Evolutionary conservation across 2,329 filamentous ascomycete genomes (phyloP).

Genomic region (Chrysoporthe puriensis): DNA sequence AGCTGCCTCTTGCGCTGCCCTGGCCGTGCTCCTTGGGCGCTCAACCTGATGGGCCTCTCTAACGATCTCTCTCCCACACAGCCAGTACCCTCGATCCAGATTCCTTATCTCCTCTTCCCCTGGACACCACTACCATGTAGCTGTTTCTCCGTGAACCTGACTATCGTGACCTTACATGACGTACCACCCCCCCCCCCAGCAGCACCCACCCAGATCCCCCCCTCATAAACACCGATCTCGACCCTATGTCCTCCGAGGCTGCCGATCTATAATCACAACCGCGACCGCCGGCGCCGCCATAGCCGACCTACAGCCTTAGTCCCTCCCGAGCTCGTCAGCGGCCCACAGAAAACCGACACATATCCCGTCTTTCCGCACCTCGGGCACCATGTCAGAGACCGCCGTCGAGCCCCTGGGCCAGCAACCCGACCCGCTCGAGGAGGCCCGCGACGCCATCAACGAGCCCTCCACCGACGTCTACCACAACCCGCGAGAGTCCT

Average conservation of each 20-base stretch:
- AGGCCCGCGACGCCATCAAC: constrained; percentile 15
- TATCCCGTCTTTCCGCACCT: neutral
- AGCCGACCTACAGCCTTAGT: neutral
- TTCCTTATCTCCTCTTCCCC: too few relatives aligned
- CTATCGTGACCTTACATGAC: too few relatives aligned
- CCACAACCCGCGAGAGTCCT: constrained; percentile 48
- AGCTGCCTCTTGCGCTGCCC: too few relatives aligned
- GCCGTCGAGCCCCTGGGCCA: constrained; percentile 25
- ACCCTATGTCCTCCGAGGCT: neutral
- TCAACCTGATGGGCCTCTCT: too few relatives aligned
- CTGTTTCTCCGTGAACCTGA: too few relatives aligned
- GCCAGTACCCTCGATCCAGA: too few relatives aligned
- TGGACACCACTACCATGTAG: too few relatives aligned
- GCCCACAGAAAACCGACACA: neutral
- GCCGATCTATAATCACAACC: neutral
- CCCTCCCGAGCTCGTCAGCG: neutral
- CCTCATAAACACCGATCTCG: neutral
- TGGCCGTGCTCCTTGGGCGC: too few relatives aligned
- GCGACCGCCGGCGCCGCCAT: neutral
- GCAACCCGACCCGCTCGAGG: constrained; percentile 24
- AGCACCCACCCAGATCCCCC: neutral
- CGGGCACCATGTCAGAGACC: constrained; percentile 17
- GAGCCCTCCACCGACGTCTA: constrained; percentile 37
- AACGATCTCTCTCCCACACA: too few relatives aligned
- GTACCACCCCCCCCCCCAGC: too few relatives aligned